A percentile compares a stretch with the other conserved stretches of the same genome.
Evolutionary conservation across 2,329 filamentous ascomycete species (phyloP).

Genomic region (Colletotrichum sp.): DNA sequence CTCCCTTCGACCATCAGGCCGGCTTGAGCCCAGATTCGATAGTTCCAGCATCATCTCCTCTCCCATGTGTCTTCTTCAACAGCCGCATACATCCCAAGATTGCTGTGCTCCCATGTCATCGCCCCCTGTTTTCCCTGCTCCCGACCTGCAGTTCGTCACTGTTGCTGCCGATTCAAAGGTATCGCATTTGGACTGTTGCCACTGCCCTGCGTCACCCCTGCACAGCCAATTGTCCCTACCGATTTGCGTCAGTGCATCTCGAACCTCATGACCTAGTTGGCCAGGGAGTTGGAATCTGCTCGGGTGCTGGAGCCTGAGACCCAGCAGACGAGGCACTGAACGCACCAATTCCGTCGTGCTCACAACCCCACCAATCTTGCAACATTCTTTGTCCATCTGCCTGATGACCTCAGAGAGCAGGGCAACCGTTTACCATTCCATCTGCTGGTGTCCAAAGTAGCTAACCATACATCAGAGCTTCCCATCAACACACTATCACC

Average conservation of each 20-base stretch:
- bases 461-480: conserved; percentile 63
- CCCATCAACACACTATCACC: background rate
- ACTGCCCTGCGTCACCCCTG: background rate
- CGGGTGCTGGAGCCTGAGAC: background rate
- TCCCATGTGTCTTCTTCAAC: background rate
- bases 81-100: background rate
- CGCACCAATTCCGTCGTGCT: background rate
- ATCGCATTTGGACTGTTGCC: background rate
- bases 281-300: background rate
- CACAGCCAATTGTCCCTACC: background rate
- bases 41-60: background rate
- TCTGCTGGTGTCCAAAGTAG: conserved; percentile 54
- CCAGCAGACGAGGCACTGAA: background rate
- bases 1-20: background rate
- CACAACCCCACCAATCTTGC: conserved; percentile 16
- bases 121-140: background rate
- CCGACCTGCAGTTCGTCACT: background rate
- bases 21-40: background rate
- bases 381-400: conserved; percentile 19
- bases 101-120: background rate
- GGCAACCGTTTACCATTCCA: conserved; percentile 10
- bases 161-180: background rate
- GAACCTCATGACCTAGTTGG: background rate
- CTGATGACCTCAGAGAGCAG: conserved; percentile 1
- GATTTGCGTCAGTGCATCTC: background rate